Conservation (phyloP, 1,284 basidiomycete genomes). For the Papiliotrema flavescens region DNA sequence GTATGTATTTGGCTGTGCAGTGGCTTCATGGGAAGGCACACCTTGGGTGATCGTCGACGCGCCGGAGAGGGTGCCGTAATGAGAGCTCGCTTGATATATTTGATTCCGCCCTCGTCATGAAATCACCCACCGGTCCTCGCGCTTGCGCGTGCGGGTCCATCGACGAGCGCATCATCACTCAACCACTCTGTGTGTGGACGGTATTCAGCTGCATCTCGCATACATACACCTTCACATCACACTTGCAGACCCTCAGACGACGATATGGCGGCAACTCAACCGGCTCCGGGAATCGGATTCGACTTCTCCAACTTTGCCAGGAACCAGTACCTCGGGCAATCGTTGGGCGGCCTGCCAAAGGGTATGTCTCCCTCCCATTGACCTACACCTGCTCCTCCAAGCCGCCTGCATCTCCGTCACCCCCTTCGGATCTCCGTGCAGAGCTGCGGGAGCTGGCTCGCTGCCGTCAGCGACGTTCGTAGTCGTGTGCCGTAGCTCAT, state of each 20-base stretch:
- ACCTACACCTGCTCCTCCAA: not conserved
- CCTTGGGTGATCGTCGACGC: not conserved
- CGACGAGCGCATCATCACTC: not conserved
- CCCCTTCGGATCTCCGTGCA: too few relatives aligned
- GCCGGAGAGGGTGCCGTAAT: not conserved
- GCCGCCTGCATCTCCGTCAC: too few relatives aligned
- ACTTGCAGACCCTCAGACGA: not conserved
- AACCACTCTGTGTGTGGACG: not conserved
- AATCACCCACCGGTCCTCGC: too few relatives aligned
- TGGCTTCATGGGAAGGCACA: not conserved
- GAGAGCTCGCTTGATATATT: not conserved
- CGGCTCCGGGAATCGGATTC: constrained; percentile 55
- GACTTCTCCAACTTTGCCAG: constrained; percentile 70
- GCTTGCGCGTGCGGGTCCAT: too few relatives aligned
- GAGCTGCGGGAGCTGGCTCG: too few relatives aligned
- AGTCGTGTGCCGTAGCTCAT: constrained; percentile 26
- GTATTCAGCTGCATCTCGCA: not conserved
- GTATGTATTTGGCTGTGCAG: not conserved
- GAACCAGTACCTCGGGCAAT: constrained; percentile 66
- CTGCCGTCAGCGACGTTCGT: not conserved
- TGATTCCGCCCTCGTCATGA: not conserved
- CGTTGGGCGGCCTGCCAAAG: constrained; percentile 51
- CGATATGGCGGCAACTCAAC: constrained; percentile 30
- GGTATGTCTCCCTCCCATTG: constrained; percentile 18
- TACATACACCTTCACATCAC: not conserved